phyloP scores from a whole-genome alignment of 345 rosid species.

The Cardamine chenopodiifolia region DNA sequence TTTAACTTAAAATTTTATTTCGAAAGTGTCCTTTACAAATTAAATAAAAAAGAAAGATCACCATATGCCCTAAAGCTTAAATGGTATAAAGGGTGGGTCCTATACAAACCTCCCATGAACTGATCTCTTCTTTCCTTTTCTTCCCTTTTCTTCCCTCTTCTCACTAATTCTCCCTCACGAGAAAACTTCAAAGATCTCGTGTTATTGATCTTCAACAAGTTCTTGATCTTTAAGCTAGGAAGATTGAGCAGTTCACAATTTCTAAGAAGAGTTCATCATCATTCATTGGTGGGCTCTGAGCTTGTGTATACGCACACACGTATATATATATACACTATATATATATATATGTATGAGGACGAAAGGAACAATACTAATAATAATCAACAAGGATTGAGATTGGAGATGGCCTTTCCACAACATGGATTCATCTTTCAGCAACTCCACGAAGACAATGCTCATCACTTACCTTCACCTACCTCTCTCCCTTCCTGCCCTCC shows the following conservation, averaged over 20 bases:
- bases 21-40: constrained; percentile 30
- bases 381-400: constrained; percentile 38
- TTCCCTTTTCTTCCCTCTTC: not conserved
- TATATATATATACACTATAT: constrained; percentile 6
- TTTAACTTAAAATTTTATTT: constrained; percentile 1
- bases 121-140: constrained; percentile 30
- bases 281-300: constrained; percentile 12
- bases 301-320: not conserved
- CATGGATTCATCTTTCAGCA: constrained; percentile 69
- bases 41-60: constrained; percentile 25
- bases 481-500: constrained; percentile 72
- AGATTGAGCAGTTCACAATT: constrained; percentile 15
- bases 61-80: constrained; percentile 39
- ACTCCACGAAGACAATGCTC: constrained; percentile 60
- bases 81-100: constrained; percentile 45
- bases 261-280: constrained; percentile 7
- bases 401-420: constrained; percentile 75
- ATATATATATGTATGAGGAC: constrained; percentile 39
- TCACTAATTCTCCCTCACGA: constrained; percentile 9
- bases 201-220: not conserved
- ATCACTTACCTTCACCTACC: constrained; percentile 63
- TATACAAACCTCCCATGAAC: constrained; percentile 37
- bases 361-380: constrained; percentile 22
- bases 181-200: constrained; percentile 21
- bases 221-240: not conserved